Evolutionary conservation across 768 basidiomycete genomes (phyloP), one percentile per base, ranked within the genome.

Genomic region (Hygrocybe coccinea): DNA sequence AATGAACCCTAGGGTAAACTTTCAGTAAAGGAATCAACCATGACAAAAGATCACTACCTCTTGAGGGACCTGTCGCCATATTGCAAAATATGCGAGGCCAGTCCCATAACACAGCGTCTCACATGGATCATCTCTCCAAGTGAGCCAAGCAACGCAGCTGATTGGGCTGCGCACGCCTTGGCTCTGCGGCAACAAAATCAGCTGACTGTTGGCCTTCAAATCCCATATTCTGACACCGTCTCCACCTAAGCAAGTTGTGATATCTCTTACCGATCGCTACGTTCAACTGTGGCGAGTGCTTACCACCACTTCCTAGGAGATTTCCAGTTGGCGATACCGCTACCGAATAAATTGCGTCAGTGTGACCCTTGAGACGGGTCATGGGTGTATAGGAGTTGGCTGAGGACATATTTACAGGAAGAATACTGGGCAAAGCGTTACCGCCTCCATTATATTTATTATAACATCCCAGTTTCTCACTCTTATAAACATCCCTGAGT

Each of bases 291-390:
- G n/a, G n/a, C 41, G 6, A n/a, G n/a, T 43, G 41, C 59, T 33
- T 37, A 60, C 64, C 62, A 3, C 62, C 60, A 55, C 64, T 65
- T 2, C 55, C 62, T 8, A 65, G 41, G 10, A 63, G 41, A 24
- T 58, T 58, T 36, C 64, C 62, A 19, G 51, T 59, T 3, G 54
- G 48, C 6, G 59, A 65, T 39, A 65, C 50, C 24, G 62, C 62
- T 12, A 65, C 21, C 52, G 56, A 50, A 29, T 54, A 48, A 33
- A 63, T 56, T 14, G 54, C 55, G 53, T 57, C 57, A 36, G 34
- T 36, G 34, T 58, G 54, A 29, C 29, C 54, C n/a, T n/a, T n/a
- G n/a, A n/a, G n/a, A n/a, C n/a, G n/a, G n/a, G n/a, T n/a, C n/a
- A n/a, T n/a, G n/a, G n/a, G n/a, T n/a, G n/a, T n/a, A n/a, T n/a